Evolutionary conservation across 805 yeast species (phyloP).

Genomic region (Hanseniaspora mollemarum): DNA sequence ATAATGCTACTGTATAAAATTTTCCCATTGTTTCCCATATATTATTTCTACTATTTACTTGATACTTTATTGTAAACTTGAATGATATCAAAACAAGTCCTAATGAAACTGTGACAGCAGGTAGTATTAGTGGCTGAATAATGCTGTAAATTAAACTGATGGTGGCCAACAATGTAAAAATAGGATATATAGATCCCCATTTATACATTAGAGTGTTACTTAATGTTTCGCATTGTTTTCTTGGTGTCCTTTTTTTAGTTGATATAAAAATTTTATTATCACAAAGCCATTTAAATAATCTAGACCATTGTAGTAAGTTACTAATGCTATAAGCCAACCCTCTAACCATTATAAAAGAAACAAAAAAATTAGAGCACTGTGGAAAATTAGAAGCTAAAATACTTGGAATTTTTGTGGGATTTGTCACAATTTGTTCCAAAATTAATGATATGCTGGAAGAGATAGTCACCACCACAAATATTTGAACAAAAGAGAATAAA

Average conservation of each 20-base stretch:
- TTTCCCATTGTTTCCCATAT: slow-evolving; percentile 57
- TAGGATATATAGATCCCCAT: slow-evolving; percentile 76
- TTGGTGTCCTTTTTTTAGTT: slow-evolving; percentile 45
- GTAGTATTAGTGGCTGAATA: slow-evolving; percentile 64
- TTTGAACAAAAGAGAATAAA: slow-evolving; percentile 65
- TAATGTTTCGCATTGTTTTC: slow-evolving; percentile 40
- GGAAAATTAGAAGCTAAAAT: slow-evolving; percentile 71
- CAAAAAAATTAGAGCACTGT: slow-evolving; percentile 75
- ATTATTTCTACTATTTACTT: slow-evolving; percentile 40
- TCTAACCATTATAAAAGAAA: slow-evolving; percentile 61
- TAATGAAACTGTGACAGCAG: slow-evolving; percentile 49
- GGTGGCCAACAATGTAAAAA: slow-evolving; percentile 63
- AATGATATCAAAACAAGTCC: slow-evolving; percentile 49
- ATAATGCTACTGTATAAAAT: slow-evolving; percentile 60
- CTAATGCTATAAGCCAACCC: slow-evolving; percentile 69
- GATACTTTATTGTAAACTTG: slow-evolving; percentile 55
- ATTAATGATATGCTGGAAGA: slow-evolving; percentile 66
- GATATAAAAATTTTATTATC: slow-evolving; percentile 20
- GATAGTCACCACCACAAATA: slow-evolving; percentile 72
- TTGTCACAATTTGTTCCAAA: slow-evolving; percentile 48
- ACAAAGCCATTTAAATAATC: slow-evolving; percentile 35
- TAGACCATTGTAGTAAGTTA: slow-evolving; percentile 49
- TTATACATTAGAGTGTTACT: slow-evolving; percentile 36
- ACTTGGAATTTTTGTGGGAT: slow-evolving; percentile 62
- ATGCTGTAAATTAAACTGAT: slow-evolving; percentile 70